These are phyloP conservation scores for Dactylis glomerata DNA, from an alignment of 176 grass and related monocot species.

Conservation along the genomic window DNA sequence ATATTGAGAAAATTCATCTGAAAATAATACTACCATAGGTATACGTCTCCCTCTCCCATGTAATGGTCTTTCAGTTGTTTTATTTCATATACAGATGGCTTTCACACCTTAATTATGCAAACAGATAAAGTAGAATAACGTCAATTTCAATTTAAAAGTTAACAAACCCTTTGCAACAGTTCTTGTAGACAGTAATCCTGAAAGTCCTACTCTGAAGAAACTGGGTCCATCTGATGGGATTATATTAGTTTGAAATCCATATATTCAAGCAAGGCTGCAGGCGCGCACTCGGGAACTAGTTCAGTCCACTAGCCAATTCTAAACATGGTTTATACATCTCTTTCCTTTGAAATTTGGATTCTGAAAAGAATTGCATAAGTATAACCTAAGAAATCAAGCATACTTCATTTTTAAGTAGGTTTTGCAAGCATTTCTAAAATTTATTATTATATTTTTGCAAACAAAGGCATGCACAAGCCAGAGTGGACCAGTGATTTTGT, in stretches of 20 bases:
- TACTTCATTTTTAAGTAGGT: too few relatives aligned
- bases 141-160: not conserved
- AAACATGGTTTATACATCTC: not conserved
- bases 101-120: not conserved
- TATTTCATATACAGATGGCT: not conserved
- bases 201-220: not conserved
- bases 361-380: not conserved
- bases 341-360: not conserved
- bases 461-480: not conserved
- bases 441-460: not conserved
- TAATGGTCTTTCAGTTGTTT: not conserved
- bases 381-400: not conserved
- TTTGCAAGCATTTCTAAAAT: not conserved
- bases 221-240: not conserved
- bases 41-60: not conserved
- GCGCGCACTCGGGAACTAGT: not conserved
- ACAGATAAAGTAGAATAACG: not conserved
- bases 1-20: not conserved
- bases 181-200: not conserved
- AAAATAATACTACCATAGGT: not conserved
- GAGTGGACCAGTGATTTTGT: not conserved
- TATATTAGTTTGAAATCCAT: not conserved
- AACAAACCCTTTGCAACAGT: not conserved
- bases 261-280: not conserved
- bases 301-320: too few relatives aligned